Percentiles rank a stretch among this genome's conserved stretches.
Conservation (phyloP, 371 early-diverging fungal genomes). For the Choanephora cucurbitarum region DNA sequence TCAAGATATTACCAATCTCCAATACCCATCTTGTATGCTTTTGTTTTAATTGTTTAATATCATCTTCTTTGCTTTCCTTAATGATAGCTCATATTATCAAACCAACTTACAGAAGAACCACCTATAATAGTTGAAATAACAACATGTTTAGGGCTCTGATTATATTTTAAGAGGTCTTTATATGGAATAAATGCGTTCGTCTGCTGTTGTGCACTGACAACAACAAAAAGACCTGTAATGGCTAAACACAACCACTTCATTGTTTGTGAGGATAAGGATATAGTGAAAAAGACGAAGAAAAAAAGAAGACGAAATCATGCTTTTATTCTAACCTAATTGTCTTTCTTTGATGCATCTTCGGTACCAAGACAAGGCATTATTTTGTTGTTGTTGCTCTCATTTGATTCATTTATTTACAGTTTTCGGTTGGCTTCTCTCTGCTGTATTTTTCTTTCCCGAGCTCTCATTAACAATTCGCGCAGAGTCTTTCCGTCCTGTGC, state of each 20-base stretch:
- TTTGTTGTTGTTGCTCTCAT: not conserved
- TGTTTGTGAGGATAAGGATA: not conserved
- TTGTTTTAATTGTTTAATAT: not conserved
- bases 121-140: constrained; percentile 15
- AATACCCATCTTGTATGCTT: constrained; percentile 22
- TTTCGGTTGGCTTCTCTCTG: constrained; percentile 32
- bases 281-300: not conserved
- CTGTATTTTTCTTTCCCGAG: constrained; percentile 32
- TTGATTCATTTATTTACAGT: constrained; percentile 7
- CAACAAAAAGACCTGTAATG: not conserved
- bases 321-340: not conserved
- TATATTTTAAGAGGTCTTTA: not conserved
- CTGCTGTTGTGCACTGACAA: not conserved
- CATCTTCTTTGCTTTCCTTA: too few species aligned
- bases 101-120: constrained; percentile 18
- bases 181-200: not conserved
- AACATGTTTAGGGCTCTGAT: constrained; percentile 7
- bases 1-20: constrained; percentile 10
- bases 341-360: not conserved
- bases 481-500: constrained; percentile 52
- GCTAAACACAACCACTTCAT: not conserved
- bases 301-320: not conserved
- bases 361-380: constrained; percentile 7
- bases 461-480: constrained; percentile 35
- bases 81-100: too few species aligned